phyloP scores from a whole-genome alignment of 2,329 filamentous ascomycete species.

The Xylariaceae sp. region DNA sequence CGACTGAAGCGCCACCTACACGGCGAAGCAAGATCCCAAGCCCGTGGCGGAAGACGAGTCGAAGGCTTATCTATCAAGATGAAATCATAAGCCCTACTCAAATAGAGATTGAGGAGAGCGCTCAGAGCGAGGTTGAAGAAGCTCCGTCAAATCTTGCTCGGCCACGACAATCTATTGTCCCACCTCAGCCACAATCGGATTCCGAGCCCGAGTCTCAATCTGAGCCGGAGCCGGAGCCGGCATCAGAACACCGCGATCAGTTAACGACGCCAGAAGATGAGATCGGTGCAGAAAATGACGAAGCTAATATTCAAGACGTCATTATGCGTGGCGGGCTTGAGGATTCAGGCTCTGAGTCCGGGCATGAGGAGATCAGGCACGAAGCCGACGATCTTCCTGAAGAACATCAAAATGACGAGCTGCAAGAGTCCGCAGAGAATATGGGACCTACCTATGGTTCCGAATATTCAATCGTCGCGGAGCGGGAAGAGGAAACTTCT shows the following conservation, averaged over 20 bases:
- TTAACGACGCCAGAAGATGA: too few species aligned
- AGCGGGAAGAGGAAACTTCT: conserved; percentile 1
- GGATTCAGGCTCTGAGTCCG: background rate
- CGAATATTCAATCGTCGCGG: conserved; percentile 1
- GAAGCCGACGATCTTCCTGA: too few species aligned
- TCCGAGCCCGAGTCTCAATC: background rate
- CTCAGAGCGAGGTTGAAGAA: conserved; percentile 20
- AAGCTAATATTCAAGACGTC: background rate
- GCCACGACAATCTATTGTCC: conserved; percentile 2
- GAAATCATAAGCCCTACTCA: conserved; percentile 27
- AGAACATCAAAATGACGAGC: conserved; percentile 2
- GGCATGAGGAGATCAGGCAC: background rate
- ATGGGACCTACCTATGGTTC: conserved; percentile 5
- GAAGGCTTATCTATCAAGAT: conserved; percentile 28
- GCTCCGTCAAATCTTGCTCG: conserved; percentile 5
- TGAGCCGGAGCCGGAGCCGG: too few species aligned
- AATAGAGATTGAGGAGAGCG: conserved; percentile 28
- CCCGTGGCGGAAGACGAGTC: conserved; percentile 35
- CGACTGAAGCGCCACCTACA: conserved; percentile 13
- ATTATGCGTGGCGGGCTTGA: background rate
- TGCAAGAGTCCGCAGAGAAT: conserved; percentile 6
- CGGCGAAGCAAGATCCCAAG: conserved; percentile 32
- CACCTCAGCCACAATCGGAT: background rate
- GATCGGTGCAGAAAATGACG: conserved; percentile 6
- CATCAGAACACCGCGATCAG: too few species aligned